Percentiles rank a stretch among this genome's conserved stretches.
phyloP scores from a whole-genome alignment of 768 basidiomycete genomes.

The Tulasnella sp. region DNA sequence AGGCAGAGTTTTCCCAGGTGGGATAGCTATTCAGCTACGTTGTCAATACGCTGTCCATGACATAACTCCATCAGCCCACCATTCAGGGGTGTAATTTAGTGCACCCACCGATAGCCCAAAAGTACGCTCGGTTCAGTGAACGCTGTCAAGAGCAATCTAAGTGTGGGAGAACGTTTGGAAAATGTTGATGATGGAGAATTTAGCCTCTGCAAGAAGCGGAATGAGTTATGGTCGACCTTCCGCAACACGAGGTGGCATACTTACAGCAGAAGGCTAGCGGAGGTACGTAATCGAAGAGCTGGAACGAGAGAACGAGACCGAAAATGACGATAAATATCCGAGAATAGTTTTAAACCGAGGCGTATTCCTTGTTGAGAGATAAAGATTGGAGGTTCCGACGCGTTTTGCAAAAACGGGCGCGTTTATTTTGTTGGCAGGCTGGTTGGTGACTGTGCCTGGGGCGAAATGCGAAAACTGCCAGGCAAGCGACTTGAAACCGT shows the following conservation, averaged over 20 bases:
- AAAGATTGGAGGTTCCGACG: neutral
- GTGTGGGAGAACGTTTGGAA: neutral
- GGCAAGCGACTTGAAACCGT: neutral
- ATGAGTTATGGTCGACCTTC: too few relatives aligned
- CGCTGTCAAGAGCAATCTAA: neutral
- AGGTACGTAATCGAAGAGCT: neutral
- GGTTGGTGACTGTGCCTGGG: neutral
- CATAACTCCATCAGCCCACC: neutral
- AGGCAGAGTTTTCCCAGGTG: too few relatives aligned
- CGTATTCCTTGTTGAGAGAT: neutral
- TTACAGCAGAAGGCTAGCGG: neutral
- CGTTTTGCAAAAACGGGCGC: slow-evolving; percentile 1
- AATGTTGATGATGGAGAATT: neutral
- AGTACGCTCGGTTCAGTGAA: neutral
- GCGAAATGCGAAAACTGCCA: neutral
- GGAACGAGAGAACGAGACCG: neutral
- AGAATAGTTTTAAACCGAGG: neutral
- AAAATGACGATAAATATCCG: neutral
- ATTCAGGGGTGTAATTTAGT: neutral
- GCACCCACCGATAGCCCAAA: neutral
- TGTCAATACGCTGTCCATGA: neutral
- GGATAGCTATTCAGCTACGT: too few relatives aligned
- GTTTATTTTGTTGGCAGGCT: neutral
- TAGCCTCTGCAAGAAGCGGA: neutral
- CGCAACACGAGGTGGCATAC: neutral